A percentile compares a stretch with the other conserved stretches of the same genome.
Evolutionary conservation across 148 eudicot species (phyloP).

Genomic region (Fagopyrum esculentum): DNA sequence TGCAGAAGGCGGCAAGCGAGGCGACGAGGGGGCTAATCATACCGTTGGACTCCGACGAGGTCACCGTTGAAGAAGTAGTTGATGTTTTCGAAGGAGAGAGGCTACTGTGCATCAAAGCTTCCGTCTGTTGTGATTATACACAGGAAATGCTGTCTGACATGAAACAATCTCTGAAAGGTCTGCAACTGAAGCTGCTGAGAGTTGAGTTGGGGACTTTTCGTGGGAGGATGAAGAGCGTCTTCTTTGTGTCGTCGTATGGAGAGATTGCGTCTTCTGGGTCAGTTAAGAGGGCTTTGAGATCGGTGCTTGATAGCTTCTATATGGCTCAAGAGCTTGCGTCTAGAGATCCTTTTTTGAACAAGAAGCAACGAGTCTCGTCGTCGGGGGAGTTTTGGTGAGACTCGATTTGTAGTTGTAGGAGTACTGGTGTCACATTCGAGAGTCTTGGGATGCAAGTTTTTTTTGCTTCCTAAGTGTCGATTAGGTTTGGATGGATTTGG

Average conservation of each 20-base stretch:
- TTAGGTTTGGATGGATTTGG: background rate
- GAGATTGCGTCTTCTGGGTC: conserved; percentile 18
- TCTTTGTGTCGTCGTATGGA: conserved; percentile 27
- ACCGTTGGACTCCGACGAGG: conserved; percentile 60
- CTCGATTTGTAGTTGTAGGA: background rate
- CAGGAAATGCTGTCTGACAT: conserved; percentile 47
- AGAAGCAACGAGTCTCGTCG: conserved; percentile 26
- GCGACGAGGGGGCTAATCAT: conserved; percentile 51
- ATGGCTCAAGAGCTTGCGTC: conserved; percentile 32
- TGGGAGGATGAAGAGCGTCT: conserved; percentile 43
- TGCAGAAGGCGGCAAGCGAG: conserved; percentile 45
- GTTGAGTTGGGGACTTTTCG: conserved; percentile 63
- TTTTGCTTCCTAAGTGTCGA: background rate
- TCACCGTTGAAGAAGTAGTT: conserved; percentile 28
- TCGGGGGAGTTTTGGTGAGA: background rate
- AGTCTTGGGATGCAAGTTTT: background rate
- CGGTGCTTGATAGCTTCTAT: conserved; percentile 40
- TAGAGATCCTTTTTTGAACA: conserved; percentile 29
- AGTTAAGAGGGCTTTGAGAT: conserved; percentile 37
- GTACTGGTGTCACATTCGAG: background rate
- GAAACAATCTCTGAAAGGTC: conserved; percentile 33
- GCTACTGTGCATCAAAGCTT: conserved; percentile 25
- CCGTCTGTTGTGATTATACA: conserved; percentile 53
- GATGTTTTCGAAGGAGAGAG: background rate
- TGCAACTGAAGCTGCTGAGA: conserved; percentile 35